A percentile compares a stretch with the other conserved stretches of the same genome.
These are phyloP conservation scores for Blastocystis sp. DNA, from an alignment of 352 stramenopile species.

Conservation along the genomic window DNA sequence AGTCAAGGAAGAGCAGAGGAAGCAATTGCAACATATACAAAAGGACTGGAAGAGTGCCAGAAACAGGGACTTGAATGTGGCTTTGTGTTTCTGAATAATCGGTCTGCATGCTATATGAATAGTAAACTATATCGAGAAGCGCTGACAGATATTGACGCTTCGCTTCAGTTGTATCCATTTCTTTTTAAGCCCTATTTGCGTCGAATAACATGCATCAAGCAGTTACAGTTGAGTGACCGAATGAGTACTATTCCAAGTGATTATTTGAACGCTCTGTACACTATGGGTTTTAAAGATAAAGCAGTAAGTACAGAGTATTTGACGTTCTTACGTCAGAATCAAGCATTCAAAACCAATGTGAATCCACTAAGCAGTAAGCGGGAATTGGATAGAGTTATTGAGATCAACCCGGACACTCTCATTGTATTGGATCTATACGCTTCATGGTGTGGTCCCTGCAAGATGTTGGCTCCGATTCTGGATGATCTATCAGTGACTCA, in stretches of 20 bases:
- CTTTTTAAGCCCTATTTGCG: slow-evolving; percentile 33
- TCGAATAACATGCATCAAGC: slow-evolving; percentile 3
- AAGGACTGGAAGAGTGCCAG: background rate
- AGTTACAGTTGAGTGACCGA: background rate
- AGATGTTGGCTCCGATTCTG: slow-evolving; percentile 26
- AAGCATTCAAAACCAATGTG: slow-evolving; percentile 4
- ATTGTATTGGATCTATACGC: slow-evolving; percentile 49
- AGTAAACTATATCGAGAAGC: background rate
- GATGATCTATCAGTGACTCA: slow-evolving; percentile 37
- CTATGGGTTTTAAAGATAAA: background rate
- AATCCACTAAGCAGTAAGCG: background rate
- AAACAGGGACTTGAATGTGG: background rate
- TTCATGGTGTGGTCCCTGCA: slow-evolving; percentile 57
- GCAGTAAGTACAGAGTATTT: background rate
- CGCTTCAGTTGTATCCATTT: background rate
- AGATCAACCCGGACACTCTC: slow-evolving; percentile 17
- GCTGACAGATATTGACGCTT: background rate
- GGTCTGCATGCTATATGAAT: slow-evolving; percentile 59
- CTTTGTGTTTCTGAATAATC: slow-evolving; percentile 55
- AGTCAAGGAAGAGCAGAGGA: background rate
- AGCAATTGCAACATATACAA: slow-evolving; percentile 34
- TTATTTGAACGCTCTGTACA: slow-evolving; percentile 41
- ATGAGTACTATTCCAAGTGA: background rate
- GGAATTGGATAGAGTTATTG: background rate
- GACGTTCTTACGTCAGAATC: background rate